phyloP scores from a whole-genome alignment of 805 yeast species.

The Wilhelminamyces savonicus region DNA sequence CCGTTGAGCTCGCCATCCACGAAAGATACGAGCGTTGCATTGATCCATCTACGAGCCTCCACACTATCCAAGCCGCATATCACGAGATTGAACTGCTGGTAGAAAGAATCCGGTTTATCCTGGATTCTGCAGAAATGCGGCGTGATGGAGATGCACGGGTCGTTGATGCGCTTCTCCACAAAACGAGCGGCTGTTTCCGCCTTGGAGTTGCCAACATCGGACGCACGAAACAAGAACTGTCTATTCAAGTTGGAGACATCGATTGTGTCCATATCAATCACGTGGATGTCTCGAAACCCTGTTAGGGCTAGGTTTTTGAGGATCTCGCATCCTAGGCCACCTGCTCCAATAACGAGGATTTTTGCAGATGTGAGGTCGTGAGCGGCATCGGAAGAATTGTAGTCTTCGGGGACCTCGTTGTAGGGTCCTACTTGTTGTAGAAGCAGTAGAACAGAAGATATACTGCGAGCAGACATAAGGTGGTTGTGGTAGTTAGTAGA shows the following conservation, averaged over 20 bases:
- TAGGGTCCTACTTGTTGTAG: conserved; percentile 28
- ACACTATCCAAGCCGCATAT: conserved; percentile 87
- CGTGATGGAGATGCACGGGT: conserved; percentile 32
- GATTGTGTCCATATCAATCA: conserved; percentile 80
- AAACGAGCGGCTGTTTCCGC: conserved; percentile 60
- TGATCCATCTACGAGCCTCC: conserved; percentile 89
- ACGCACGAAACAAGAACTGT: conserved; percentile 60
- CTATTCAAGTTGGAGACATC: conserved; percentile 72
- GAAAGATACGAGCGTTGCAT: conserved; percentile 55
- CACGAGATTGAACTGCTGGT: conserved; percentile 61
- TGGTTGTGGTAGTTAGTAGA: not conserved
- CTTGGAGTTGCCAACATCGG: conserved; percentile 61
- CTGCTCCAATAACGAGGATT: conserved; percentile 62
- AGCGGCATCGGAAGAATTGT: conserved; percentile 14
- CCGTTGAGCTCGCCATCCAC: conserved; percentile 42
- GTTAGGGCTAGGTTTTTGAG: conserved; percentile 62
- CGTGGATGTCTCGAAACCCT: conserved; percentile 61
- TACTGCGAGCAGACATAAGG: too few relatives aligned
- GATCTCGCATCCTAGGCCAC: conserved; percentile 81
- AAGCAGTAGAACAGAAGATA: conserved; percentile 12
- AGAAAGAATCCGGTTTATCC: conserved; percentile 54
- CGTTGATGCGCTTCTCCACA: conserved; percentile 41
- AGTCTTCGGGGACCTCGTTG: conserved; percentile 33
- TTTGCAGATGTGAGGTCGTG: conserved; percentile 15
- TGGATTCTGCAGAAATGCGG: conserved; percentile 61